Evolutionary conservation across 1,284 basidiomycete genomes (phyloP), one percentile per base, ranked within the genome.

Genomic region (Cronartium ribicola): DNA sequence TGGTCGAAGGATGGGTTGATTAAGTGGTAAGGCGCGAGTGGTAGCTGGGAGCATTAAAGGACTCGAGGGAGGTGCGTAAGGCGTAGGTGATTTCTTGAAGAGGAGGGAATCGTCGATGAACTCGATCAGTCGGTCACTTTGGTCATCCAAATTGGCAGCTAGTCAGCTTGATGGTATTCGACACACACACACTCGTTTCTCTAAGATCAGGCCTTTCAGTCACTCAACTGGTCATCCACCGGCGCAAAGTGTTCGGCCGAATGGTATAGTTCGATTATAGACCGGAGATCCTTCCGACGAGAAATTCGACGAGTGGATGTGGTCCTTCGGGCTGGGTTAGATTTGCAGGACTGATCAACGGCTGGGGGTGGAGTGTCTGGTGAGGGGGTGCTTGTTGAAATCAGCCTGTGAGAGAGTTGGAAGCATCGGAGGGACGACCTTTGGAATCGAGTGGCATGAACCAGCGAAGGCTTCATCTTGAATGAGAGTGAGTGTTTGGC

Each of bases 101-200:
- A 73, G 40, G 5, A 73, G 17, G 8, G 70, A 73, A 55, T 73
- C 63, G 66, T 73, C 70, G 11, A 73, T 73, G 43, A 73, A 73
- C 37, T 66, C 43, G 44, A 73, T 62, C 22, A 73, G 51, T 11
- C 51, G 36, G 65, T 73, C 63, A 44, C 70, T 73, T 41, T 4
- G 37, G 66, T 36, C 36, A 41, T 57, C 37, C 29, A 43, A 68
- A 17, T 57, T 1, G 29, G 29, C 8, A 8, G 20, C 36, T 14
- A 20, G 13, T 57, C 51, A 57, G 51, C 6, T 48, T 48, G 44
- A 29, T 29, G 1, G 1, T 29, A 29, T 29, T 29, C 2, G 29
- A 29, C 29, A 29, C 46, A 13, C 46, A 13, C 46, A 48, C 46
- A 10, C 46, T n/a, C 46, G n/a, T 48, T 10, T 10, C n/a, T 48